These are phyloP conservation scores for Colletotrichum sp. DNA, from an alignment of 2,329 filamentous ascomycete species.

Conservation along the genomic window DNA sequence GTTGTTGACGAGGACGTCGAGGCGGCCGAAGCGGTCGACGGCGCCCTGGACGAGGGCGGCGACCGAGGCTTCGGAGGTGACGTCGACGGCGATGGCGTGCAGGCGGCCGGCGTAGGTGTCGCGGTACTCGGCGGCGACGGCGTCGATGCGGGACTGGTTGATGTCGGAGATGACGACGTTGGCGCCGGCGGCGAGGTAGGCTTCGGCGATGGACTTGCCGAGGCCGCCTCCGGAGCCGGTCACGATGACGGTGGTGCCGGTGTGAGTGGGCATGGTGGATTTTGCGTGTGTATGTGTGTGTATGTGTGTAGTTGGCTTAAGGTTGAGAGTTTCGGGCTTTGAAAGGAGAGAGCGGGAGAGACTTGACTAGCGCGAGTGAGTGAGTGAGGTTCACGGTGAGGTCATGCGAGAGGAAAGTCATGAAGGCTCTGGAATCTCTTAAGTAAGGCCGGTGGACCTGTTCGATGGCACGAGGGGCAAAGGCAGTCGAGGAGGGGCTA, in stretches of 20 bases:
- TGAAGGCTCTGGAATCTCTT: background rate
- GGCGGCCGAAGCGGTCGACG: constrained; percentile 22
- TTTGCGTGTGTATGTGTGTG: background rate
- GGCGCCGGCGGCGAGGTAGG: constrained; percentile 33
- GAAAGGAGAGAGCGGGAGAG: background rate
- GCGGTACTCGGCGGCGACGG: constrained; percentile 6
- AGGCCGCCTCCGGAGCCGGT: constrained; percentile 37
- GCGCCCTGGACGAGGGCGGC: constrained; percentile 1
- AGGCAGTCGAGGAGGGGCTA: background rate
- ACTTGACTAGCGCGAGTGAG: background rate
- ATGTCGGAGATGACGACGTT: constrained; percentile 39
- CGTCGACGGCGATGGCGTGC: constrained; percentile 11
- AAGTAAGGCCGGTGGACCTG: background rate
- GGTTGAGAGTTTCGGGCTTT: background rate
- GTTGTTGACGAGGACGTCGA: constrained; percentile 63
- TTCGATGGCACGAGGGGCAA: background rate
- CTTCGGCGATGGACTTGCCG: constrained; percentile 33
- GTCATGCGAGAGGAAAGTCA: background rate
- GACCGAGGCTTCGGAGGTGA: constrained; percentile 14
- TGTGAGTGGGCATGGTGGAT: constrained; percentile 1
- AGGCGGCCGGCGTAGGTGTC: constrained; percentile 18
- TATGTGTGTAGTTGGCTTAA: background rate
- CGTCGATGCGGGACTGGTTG: constrained; percentile 20
- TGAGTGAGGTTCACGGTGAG: background rate
- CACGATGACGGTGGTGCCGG: constrained; percentile 33